Base-by-base conservation (phyloP, 1,139 yeast genomes). In the Fermentozyma sake region DNA sequence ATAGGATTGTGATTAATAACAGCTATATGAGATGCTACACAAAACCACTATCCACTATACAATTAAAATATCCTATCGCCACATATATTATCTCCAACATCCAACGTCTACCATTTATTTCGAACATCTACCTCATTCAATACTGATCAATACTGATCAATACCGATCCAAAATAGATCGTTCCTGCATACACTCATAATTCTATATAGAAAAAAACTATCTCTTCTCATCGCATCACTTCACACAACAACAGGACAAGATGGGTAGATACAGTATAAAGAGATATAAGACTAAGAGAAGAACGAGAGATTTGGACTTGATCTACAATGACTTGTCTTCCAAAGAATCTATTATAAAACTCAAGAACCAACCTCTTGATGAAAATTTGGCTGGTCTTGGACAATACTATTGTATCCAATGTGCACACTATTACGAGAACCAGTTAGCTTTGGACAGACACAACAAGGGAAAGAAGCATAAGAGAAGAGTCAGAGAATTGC, bases 341-440 rank as follows among this genome's bases (percentile, higher is more conserved):
- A 68, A 73, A 30, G 81, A 80, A 30, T 62, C 80, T 14, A 79
- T 86, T 31, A 54, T 67, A 28, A 62, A 68, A 28, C 65, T 89
- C 35, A 73, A 82, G 51, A 76, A 84, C 51, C 97, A 89, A 58
- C 83, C 86, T 8, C 57, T 84, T 32, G 96, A 91, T 55, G 97
- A 89, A 59, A 77, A 77, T 27, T 81, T 81, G 51, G 91, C 96
- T 1, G 98, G 98, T 4, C 61, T 91, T 42, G 98, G 96, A 11
- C 97, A 91, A 58, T 82, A 77, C 57, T 91, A 86, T 56, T 91
- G 97, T 58, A 72, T 91, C 32, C 95, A 87, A 41, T 91, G 98
- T 67, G 95, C 95, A 29, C 84, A 81, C 55, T 86, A 91, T 55
- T 86, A 77, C 49, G 96, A 89, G 50, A 79, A 79, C 35, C 89